Evolutionary conservation across 1,284 basidiomycete species (phyloP).

Genomic region (Rhodotorula sp.): DNA sequence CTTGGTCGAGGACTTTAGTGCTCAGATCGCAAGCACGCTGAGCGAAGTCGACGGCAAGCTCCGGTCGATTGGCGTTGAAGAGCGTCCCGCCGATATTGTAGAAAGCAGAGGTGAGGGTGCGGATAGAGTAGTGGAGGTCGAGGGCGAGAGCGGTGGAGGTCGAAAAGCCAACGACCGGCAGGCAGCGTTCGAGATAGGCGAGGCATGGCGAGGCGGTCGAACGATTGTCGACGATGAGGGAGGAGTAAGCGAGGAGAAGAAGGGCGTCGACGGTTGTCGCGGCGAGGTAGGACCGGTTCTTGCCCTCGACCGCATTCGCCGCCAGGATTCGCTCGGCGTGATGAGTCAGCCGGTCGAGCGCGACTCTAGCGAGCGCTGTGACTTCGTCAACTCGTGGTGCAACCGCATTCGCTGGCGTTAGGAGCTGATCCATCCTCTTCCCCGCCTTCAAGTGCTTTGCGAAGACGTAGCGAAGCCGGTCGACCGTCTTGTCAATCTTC

Average conservation of each 20-base stretch:
- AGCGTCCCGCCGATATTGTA: constrained; percentile 50
- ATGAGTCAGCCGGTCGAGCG: constrained; percentile 12
- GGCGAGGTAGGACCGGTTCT: not conserved
- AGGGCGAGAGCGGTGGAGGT: constrained; percentile 13
- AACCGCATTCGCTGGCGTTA: not conserved
- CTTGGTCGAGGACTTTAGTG: constrained; percentile 28
- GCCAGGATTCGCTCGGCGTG: not conserved
- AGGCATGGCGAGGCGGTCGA: constrained; percentile 13
- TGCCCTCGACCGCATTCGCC: not conserved
- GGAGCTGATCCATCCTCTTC: constrained; percentile 19
- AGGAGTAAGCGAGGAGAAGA: constrained; percentile 39
- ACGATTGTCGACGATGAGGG: constrained; percentile 21
- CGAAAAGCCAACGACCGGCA: constrained; percentile 12
- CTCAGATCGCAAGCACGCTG: constrained; percentile 41
- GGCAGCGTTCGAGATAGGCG: constrained; percentile 8
- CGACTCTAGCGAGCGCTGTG: not conserved
- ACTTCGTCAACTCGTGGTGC: not conserved
- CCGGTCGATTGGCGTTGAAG: constrained; percentile 46
- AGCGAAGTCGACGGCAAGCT: constrained; percentile 44
- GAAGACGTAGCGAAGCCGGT: constrained; percentile 20
- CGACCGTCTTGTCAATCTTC: constrained; percentile 27
- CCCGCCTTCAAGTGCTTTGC: not conserved
- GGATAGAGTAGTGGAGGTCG: constrained; percentile 29
- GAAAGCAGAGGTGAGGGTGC: constrained; percentile 46
- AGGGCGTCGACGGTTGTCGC: constrained; percentile 40